Base-by-base conservation (phyloP, 371 early-diverging fungal genomes). In the Mucor mucedo region DNA sequence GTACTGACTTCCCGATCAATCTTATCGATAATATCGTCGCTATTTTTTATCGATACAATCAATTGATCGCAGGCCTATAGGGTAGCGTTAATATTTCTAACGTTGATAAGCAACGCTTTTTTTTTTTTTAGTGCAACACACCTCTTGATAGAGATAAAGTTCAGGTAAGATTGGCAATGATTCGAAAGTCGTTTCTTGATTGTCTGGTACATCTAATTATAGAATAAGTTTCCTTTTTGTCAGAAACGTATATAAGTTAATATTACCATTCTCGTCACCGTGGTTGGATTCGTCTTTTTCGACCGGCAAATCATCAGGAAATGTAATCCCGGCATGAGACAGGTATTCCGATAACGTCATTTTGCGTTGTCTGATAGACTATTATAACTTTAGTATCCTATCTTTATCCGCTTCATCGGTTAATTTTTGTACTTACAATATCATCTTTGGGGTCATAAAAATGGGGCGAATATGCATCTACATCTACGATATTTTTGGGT, bases 1-100 rank as follows among this genome's bases (percentile, higher is more conserved):
- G 16, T 9, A 29, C 54, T 62, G 16, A 62, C 47, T 21, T 16
- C 39, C n/a, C 38, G 13, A 32, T 62, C 55, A 30, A 62, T 62
- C 1, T 21, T 21, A 28, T 44, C 39, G 3, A 62, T 62, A 2
- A 21, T 55, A 7, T 54, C 45, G 33, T 62, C 45, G 14, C 55
- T 44, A 10, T n/a, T 33, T 35, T 29, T 21, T 16, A 55, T 62
- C n/a, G 44, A 44, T 28, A 16, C 39, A n/a, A 45, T 44, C 11
- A 62, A 14, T 42, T 62, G 42, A 27, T 50, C n/a, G 40, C 60
- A 59, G 30, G 56, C 47, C 47, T 47, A 47, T 21, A 47, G 21
- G 8, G 21, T 6, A 44, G 13, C 21, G 21, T n/a, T 45, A n/a
- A n/a, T 45, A n/a, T 16, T 45, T 5, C 5, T 5, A 16, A 45